phyloP scores from a whole-genome alignment of 192 early-diverging fungal species.

The Entomortierella beljakovae region DNA sequence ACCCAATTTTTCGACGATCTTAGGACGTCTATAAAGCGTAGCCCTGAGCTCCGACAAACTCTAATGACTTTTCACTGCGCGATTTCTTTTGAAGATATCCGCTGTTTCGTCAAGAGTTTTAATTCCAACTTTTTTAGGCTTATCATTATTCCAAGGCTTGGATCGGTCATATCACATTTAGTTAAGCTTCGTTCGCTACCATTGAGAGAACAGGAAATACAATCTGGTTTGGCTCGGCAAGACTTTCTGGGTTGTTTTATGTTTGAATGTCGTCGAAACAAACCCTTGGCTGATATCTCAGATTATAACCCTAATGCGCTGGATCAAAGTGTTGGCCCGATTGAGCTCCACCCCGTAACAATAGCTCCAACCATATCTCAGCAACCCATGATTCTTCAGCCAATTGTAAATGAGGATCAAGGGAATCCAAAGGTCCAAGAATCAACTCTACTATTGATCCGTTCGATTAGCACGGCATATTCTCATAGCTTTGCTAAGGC shows the following conservation, averaged over 20 bases:
- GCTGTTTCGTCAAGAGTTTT: constrained; percentile 68
- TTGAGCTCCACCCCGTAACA: constrained; percentile 34
- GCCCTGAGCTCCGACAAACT: constrained; percentile 27
- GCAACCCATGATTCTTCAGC: constrained; percentile 28
- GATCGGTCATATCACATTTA: constrained; percentile 55
- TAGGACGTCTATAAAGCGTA: constrained; percentile 47
- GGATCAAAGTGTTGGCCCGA: constrained; percentile 24
- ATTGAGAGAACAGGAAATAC: constrained; percentile 19
- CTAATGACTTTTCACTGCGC: constrained; percentile 53
- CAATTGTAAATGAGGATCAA: constrained; percentile 35
- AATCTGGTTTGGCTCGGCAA: constrained; percentile 1
- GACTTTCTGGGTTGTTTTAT: constrained; percentile 53
- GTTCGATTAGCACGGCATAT: constrained; percentile 59
- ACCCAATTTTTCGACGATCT: constrained; percentile 56
- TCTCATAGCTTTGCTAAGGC: constrained; percentile 66
- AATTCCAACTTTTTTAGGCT: constrained; percentile 60
- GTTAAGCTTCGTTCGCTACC: constrained; percentile 49
- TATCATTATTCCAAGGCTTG: constrained; percentile 60
- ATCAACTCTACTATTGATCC: constrained; percentile 42
- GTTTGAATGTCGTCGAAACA: constrained; percentile 65
- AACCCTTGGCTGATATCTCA: constrained; percentile 38
- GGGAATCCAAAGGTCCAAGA: constrained; percentile 25
- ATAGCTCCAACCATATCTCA: constrained; percentile 13
- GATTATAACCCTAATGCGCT: constrained; percentile 34
- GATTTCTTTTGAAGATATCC: constrained; percentile 56